Base-by-base conservation (phyloP, 2,329 filamentous ascomycete species). In the Beauveria bassiana region DNA sequence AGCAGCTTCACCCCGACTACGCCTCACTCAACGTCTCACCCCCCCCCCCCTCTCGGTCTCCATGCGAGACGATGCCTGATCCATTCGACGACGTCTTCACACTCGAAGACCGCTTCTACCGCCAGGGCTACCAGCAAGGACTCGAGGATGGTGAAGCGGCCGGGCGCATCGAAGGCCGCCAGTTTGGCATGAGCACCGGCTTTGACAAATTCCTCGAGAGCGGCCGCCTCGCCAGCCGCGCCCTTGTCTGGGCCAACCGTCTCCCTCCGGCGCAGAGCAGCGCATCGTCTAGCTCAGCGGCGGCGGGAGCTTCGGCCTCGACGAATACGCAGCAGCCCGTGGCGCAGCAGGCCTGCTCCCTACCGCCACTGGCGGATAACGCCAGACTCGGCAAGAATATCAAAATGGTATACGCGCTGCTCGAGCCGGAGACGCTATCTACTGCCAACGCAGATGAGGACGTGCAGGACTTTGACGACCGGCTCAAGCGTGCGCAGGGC, bases 131-230 rank as follows among this genome's bases (percentile, higher is more conserved):
- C 77, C 74, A 80, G 6, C 82, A 91, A 60, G 95, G 95, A 49
- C 74, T 85, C 53, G 77, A 81, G 46, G 93, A 96, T 74, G 95
- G 95, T 63, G 79, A 85, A 46, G 81, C 82, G 63, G 88, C 90
- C 38, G 95, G 95, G 45, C 86, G 87, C 62, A 86, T 91, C 65
- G 95, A 99, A 80, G 95, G 95, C 64, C 89, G 92, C 57, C 85
- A 91, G 22, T 91, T 98, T 71, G 95, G 93, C 0, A 84, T 98
- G 47, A 89, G 96, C 72, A 95, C 93, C 66, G 93, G 93, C 0
- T 98, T 95, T 68, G 91, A 96, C 68, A 98, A 96, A 75, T 97
- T 96, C 70, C 71, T 89, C 47, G 87, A 91, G 64, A 84, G 91
- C 72, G 93, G 93, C 2, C 81, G 82, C 62, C 75, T 98, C 38